Percentiles rank a stretch among this genome's conserved stretches.
Conservation (phyloP, 331 rosid species). For the Dryas integrifolia region DNA sequence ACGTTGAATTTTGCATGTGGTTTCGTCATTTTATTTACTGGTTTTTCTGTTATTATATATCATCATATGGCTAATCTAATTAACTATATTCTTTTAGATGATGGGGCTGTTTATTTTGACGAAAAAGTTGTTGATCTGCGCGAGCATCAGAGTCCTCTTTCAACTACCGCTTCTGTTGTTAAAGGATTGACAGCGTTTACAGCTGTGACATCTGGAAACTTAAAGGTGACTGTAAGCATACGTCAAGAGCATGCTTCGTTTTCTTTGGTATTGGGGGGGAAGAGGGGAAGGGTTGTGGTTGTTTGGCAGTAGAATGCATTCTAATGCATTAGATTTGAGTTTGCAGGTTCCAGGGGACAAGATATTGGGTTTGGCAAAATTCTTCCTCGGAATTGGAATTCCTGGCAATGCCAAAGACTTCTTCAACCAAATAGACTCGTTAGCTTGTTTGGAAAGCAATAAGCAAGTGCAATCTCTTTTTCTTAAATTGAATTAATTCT, state of each 20-base stretch:
- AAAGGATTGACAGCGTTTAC: conserved; percentile 76
- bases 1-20: not conserved
- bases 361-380: conserved; percentile 85
- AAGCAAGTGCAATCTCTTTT: conserved; percentile 45
- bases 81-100: conserved; percentile 51
- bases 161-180: conserved; percentile 86
- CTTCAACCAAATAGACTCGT: conserved; percentile 78
- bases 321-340: conserved; percentile 36
- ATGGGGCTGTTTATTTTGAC: conserved; percentile 77
- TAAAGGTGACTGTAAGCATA: conserved; percentile 56
- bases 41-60: not conserved
- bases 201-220: conserved; percentile 58
- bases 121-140: conserved; percentile 67
- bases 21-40: not conserved
- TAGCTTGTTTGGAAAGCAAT: conserved; percentile 75
- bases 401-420: conserved; percentile 90
- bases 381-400: conserved; percentile 85
- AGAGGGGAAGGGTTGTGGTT: not conserved
- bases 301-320: not conserved
- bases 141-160: conserved; percentile 72
- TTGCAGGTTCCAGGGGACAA: conserved; percentile 73
- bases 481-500: not conserved
- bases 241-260: not conserved
- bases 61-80: conserved; percentile 15
- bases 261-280: conserved; percentile 1